Base-by-base conservation (phyloP, 441 rosid species). In the Gossypium schwendimanii region DNA sequence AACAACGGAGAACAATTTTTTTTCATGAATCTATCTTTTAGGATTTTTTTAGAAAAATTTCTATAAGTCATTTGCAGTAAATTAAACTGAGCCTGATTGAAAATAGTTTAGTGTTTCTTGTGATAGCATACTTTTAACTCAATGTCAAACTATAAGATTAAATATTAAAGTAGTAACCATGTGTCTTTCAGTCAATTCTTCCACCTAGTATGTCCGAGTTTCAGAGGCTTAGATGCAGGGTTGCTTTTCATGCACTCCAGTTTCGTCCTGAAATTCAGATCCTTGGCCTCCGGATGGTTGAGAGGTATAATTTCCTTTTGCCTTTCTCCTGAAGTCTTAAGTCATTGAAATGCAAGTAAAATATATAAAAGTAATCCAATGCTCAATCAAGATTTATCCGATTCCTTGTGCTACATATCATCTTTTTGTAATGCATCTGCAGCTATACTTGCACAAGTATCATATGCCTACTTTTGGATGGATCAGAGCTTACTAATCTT, bases 201-300 rank as follows among this genome's bases (percentile, higher is more conserved):
- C 98, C 98, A 18, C 81, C 85, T 66, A 82, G 88, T 75, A 86
- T 96, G 93, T 78, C 84, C 7, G 98, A 96, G 79, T 84, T 87
- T 71, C 98, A 96, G 81, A 88, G 97, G 81, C 91, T 96, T 58
- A 87, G 99, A 84, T 96, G 99, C 80, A 87, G 97, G 71, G 98
- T 93, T 75, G 91, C 94, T 66, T 96, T 93, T 75, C 98, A 93
- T 81, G 97, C 98, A 41, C 96, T 96, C 76, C 93, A 88, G 75
- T 91, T 96, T 80, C 96, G 97, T 71, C 75, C 84, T 71, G 97
- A 89, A 81, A 89, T 96, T 80, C 89, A 86, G 81, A 78, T 83
- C 58, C 90, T 93, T 70, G 99, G 94, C n/a, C 89, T 65, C 76
- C 84, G 71, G 78, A 93, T 96, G 82, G 89, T 90, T 70, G 91